These are phyloP conservation scores for Pleurotus eryngii DNA, from an alignment of 768 basidiomycete species.

Conservation along the genomic window DNA sequence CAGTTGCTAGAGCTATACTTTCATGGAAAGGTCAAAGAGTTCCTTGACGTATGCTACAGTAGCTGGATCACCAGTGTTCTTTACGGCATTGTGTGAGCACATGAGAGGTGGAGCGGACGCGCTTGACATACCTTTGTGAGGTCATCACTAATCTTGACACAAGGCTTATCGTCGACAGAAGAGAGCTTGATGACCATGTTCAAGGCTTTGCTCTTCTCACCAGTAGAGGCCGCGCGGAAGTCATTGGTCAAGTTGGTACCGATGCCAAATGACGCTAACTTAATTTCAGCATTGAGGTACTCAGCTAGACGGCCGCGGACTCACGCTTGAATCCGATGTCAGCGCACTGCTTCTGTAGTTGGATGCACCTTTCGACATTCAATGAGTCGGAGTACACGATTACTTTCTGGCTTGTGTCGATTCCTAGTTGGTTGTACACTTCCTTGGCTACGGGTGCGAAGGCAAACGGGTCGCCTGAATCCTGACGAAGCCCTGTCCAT, in stretches of 20 bases:
- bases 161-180: conserved; percentile 66
- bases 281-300: not conserved
- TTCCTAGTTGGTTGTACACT: conserved; percentile 66
- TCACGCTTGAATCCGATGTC: conserved; percentile 68
- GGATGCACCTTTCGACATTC: conserved; percentile 65
- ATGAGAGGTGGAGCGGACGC: not conserved
- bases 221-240: conserved; percentile 42
- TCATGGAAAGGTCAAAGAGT: conserved; percentile 3
- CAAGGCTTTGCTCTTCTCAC: conserved; percentile 73
- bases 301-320: conserved; percentile 11
- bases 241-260: conserved; percentile 94
- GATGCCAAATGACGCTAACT: conserved; percentile 83
- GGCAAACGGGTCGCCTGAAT: conserved; percentile 86
- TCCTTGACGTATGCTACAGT: conserved; percentile 9
- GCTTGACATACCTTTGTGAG: conserved; percentile 55
- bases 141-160: conserved; percentile 95
- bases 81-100: not conserved
- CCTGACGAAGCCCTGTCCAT: conserved; percentile 88
- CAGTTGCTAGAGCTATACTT: conserved; percentile 1
- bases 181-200: conserved; percentile 96
- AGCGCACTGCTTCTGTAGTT: conserved; percentile 67
- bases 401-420: conserved; percentile 60
- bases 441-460: conserved; percentile 75
- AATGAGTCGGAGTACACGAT: conserved; percentile 87
- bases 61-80: conserved; percentile 5